Evolutionary conservation across 2,329 filamentous ascomycete genomes (phyloP), one percentile per base, ranked within the genome.

Genomic region (Acephala macrosclerotiorum): DNA sequence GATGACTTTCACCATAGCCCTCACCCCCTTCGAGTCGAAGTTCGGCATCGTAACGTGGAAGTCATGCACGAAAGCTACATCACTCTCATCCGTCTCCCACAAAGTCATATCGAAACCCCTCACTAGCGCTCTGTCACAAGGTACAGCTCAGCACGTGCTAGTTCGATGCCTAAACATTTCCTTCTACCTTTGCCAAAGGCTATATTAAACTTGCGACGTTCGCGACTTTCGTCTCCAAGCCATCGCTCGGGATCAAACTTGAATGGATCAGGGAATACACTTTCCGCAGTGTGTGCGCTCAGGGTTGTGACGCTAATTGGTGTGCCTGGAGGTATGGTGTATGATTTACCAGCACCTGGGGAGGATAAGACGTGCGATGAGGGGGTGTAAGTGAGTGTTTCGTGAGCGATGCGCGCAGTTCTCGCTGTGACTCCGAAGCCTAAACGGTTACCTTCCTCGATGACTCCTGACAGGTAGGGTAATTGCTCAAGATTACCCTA

Each of bases 241-340:
- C 66, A 68, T 53, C 66, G 40, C 29, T 66, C 66, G 1, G 66
- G 66, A 14, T 58, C 14, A 26, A 68, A 68, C 20, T 63, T 55
- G 20, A 53, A 38, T 3, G 66, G 57, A 12, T 63, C 22, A 0
- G 66, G 60, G 53, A 68, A 68, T 14, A 68, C 61, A 18, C 38
- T 49, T 25, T 26, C 33, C 38, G 63, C 60, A 40, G 58, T 64
- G 11, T 63, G 66, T 14, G 60, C 58, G 35, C 65, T 58, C 20
- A 64, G 38, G 3, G 76, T 72, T 0, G 78, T 79, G 72, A 80
- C 79, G 26, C 77, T 75, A 1, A 82, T 75, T 2, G 77, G 76
- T 2, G 77, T 79, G 2, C 78, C 76, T 8, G 62, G 38, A 20
- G 69, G 70, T 33, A 71, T 73, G 18, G 42, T 47, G n/a, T 47